Percentiles rank a stretch among this genome's conserved stretches.
phyloP scores from a whole-genome alignment of 495 filamentous ascomycete species.

The Penicilliopsis zonata region DNA sequence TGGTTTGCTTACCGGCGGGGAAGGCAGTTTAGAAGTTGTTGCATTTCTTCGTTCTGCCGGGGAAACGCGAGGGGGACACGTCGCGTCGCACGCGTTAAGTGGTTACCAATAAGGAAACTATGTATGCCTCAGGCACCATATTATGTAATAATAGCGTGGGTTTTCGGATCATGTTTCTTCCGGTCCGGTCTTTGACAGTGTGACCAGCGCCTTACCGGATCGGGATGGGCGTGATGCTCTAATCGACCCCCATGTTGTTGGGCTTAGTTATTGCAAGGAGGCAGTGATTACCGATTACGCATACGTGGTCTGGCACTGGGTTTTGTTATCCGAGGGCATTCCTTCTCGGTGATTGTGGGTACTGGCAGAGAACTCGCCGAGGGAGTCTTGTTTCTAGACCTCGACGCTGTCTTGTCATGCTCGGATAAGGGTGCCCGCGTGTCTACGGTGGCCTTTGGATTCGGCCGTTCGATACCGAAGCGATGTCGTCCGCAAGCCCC shows the following conservation, averaged over 20 bases:
- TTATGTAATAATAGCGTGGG: background rate
- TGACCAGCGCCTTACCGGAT: slow-evolving; percentile 20
- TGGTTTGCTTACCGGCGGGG: background rate
- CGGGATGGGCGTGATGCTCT: slow-evolving; percentile 16
- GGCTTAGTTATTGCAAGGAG: too few relatives aligned
- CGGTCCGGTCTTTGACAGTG: background rate
- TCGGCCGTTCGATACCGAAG: slow-evolving; percentile 25
- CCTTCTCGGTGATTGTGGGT: too few relatives aligned
- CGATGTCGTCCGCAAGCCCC: slow-evolving; percentile 54
- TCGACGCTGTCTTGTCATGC: slow-evolving; percentile 25
- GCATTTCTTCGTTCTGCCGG: slow-evolving; percentile 2
- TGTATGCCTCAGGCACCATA: slow-evolving; percentile 10
- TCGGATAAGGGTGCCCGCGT: slow-evolving; percentile 24
- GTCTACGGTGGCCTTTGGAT: slow-evolving; percentile 26
- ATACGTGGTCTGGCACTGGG: too few relatives aligned
- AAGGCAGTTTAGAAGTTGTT: slow-evolving; percentile 13
- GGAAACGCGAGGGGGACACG: slow-evolving; percentile 21
- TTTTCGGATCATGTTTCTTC: slow-evolving; percentile 4
- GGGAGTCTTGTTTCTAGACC: background rate
- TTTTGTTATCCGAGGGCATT: too few relatives aligned
- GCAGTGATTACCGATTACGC: too few relatives aligned
- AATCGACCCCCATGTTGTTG: background rate
- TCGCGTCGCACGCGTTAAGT: slow-evolving; percentile 35
- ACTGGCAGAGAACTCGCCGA: too few relatives aligned
- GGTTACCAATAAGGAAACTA: slow-evolving; percentile 12